A percentile compares a stretch with the other conserved stretches of the same genome.
Conservation (phyloP, 441 rosid species). For the Erysimum cheiri region DNA sequence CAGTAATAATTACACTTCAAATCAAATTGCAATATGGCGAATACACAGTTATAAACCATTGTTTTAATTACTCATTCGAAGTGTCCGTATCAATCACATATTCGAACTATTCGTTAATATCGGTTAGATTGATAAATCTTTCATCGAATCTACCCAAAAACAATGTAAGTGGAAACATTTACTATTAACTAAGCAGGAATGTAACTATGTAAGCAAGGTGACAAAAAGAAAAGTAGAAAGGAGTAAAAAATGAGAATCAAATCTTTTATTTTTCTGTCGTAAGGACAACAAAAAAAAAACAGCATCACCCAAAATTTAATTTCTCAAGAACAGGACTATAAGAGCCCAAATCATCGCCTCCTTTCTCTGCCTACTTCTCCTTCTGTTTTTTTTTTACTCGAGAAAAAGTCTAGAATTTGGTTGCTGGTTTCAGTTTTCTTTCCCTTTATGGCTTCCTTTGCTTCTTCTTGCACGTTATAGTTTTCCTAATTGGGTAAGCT, state of each 20-base stretch:
- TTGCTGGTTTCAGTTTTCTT: conserved; percentile 32
- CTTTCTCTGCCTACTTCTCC: conserved; percentile 25
- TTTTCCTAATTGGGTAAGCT: conserved; percentile 47
- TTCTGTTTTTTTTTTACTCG: background rate
- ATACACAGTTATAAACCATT: background rate
- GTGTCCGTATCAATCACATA: background rate
- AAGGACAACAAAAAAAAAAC: background rate
- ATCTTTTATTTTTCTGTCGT: conserved; percentile 2
- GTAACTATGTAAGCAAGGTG: background rate
- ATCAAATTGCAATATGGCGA: background rate
- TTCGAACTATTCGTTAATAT: background rate
- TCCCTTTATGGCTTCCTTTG: conserved; percentile 37
- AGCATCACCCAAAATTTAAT: conserved; percentile 3
- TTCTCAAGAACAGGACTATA: conserved; percentile 25
- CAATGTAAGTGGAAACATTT: background rate
- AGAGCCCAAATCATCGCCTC: conserved; percentile 32
- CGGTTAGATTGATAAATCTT: background rate
- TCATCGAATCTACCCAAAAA: background rate
- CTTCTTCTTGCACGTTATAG: conserved; percentile 38
- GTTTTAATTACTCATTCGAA: background rate
- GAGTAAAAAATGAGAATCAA: conserved; percentile 11
- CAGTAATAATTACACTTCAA: background rate
- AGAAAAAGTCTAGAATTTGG: conserved; percentile 22
- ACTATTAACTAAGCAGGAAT: background rate
- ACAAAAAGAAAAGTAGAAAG: conserved; percentile 14